phyloP scores from a whole-genome alignment of 2,329 filamentous ascomycete genomes.

The Remersonia thermophila region DNA sequence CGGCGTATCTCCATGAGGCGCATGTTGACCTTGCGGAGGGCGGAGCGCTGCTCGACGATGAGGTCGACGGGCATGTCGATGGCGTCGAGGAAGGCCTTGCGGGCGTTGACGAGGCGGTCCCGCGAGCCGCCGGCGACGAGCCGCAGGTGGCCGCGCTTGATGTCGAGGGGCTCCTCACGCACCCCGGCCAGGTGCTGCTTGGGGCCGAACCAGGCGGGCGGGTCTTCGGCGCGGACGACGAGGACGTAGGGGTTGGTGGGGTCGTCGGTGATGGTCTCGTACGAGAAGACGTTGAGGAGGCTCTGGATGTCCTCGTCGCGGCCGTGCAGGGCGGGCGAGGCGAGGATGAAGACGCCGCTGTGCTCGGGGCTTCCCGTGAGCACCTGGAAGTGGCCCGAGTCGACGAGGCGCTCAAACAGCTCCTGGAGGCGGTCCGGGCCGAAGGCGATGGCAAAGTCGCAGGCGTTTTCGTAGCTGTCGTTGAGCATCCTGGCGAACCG shows the following conservation, averaged over 20 bases:
- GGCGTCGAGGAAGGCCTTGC: conserved; percentile 62
- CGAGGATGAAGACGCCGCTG: conserved; percentile 70
- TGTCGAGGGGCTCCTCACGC: conserved; percentile 66
- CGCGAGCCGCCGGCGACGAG: conserved; percentile 83
- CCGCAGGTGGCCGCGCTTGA: conserved; percentile 76
- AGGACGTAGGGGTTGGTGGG: conserved; percentile 72
- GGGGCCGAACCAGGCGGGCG: conserved; percentile 70
- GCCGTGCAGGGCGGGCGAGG: conserved; percentile 64
- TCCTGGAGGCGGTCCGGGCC: conserved; percentile 54
- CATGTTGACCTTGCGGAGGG: conserved; percentile 80
- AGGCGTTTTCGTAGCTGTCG: conserved; percentile 91
- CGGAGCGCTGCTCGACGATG: conserved; percentile 83
- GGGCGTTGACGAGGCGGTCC: conserved; percentile 63
- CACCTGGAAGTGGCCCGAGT: conserved; percentile 79
- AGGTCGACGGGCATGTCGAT: conserved; percentile 78
- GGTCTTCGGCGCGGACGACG: conserved; percentile 69
- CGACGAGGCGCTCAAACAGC: conserved; percentile 67
- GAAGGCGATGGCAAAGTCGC: conserved; percentile 81
- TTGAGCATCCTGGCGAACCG: conserved; percentile 85
- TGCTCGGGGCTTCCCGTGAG: conserved; percentile 58
- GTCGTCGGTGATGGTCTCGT: conserved; percentile 52
- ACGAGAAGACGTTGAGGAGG: conserved; percentile 60
- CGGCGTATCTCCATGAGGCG: conserved; percentile 90
- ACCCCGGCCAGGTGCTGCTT: conserved; percentile 57
- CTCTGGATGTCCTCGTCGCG: conserved; percentile 72